These are phyloP conservation scores for Cicer cuneatum DNA, from an alignment of 306 rosid genomes.

Conservation along the genomic window DNA sequence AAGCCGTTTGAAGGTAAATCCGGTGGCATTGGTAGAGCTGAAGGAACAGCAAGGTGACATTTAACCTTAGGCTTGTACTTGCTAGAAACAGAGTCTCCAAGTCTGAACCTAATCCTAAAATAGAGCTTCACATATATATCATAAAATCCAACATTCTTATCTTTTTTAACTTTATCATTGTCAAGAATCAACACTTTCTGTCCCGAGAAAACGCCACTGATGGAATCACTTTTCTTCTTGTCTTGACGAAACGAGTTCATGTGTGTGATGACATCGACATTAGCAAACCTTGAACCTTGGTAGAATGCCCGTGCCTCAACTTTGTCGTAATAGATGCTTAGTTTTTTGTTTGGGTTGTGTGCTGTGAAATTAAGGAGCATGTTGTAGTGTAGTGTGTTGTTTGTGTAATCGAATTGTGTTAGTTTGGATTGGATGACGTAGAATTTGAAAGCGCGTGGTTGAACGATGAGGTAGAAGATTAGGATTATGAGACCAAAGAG, in stretches of 20 bases:
- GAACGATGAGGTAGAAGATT: slow-evolving; percentile 68
- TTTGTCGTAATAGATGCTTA: slow-evolving; percentile 53
- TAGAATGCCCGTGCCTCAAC: slow-evolving; percentile 50
- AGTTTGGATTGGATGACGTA: slow-evolving; percentile 58
- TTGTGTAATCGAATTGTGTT: slow-evolving; percentile 56
- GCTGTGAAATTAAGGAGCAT: slow-evolving; percentile 52
- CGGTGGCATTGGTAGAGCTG: slow-evolving; percentile 25
- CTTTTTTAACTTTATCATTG: slow-evolving; percentile 27
- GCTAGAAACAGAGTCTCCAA: slow-evolving; percentile 42
- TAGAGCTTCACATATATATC: slow-evolving; percentile 63
- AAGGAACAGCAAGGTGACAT: slow-evolving; percentile 63
- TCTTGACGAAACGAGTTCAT: slow-evolving; percentile 50
- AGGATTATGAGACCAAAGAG: slow-evolving; percentile 49
- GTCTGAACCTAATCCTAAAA: slow-evolving; percentile 59
- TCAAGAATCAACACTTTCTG: slow-evolving; percentile 34
- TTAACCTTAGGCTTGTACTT: slow-evolving; percentile 56
- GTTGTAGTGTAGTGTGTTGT: slow-evolving; percentile 50
- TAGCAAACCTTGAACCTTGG: slow-evolving; percentile 36
- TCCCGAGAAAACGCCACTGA: slow-evolving; percentile 52
- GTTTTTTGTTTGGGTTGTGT: slow-evolving; percentile 58
- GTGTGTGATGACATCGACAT: slow-evolving; percentile 43
- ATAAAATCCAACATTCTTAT: slow-evolving; percentile 47
- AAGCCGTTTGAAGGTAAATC: slow-evolving; percentile 21
- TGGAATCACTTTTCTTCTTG: slow-evolving; percentile 47
- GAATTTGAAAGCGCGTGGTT: slow-evolving; percentile 61